These are phyloP conservation scores for Trypanosoma conorhini DNA, from an alignment of 208 protist genomes.

Conservation along the genomic window DNA sequence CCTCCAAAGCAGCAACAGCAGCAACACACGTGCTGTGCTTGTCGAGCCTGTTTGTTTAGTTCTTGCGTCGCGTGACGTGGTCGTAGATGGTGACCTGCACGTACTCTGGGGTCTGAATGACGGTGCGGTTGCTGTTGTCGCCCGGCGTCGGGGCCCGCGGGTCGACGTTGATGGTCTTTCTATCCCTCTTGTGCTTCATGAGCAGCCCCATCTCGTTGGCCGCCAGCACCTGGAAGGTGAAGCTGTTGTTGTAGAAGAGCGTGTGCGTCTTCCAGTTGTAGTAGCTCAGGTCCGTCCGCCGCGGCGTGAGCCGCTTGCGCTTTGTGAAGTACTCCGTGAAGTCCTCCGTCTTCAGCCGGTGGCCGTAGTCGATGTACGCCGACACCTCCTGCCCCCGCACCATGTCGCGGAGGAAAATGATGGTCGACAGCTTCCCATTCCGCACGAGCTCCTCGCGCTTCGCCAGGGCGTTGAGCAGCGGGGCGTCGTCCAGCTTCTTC, in stretches of 20 bases:
- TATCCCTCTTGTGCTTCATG: conserved; percentile 98
- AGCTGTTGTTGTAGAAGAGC: conserved; percentile 93
- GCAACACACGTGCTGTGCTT: not conserved
- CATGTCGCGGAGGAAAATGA: conserved; percentile 97
- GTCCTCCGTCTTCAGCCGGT: conserved; percentile 94
- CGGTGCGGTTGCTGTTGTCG: conserved; percentile 94
- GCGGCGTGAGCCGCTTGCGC: conserved; percentile 93
- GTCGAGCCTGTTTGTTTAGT: conserved; percentile 36
- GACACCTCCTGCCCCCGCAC: conserved; percentile 97
- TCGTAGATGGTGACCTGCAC: conserved; percentile 94
- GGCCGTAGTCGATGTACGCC: conserved; percentile 98
- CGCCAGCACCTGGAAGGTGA: conserved; percentile 97
- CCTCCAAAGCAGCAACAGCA: no score
- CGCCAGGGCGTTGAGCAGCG: conserved; percentile 94
- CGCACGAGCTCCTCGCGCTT: conserved; percentile 96
- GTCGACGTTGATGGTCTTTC: conserved; percentile 98
- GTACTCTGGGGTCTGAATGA: conserved; percentile 95
- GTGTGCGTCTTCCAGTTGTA: conserved; percentile 99
- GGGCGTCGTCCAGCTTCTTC: conserved; percentile 82
- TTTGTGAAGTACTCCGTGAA: conserved; percentile 94
- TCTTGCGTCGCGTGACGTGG: conserved; percentile 91
- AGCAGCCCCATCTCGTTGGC: conserved; percentile 96
- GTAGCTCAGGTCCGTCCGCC: conserved; percentile 96
- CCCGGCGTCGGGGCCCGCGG: conserved; percentile 89
- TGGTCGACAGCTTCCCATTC: conserved; percentile 94